Evolutionary conservation across 2,329 filamentous ascomycete genomes (phyloP).

Genomic region (Venturia carpophila): DNA sequence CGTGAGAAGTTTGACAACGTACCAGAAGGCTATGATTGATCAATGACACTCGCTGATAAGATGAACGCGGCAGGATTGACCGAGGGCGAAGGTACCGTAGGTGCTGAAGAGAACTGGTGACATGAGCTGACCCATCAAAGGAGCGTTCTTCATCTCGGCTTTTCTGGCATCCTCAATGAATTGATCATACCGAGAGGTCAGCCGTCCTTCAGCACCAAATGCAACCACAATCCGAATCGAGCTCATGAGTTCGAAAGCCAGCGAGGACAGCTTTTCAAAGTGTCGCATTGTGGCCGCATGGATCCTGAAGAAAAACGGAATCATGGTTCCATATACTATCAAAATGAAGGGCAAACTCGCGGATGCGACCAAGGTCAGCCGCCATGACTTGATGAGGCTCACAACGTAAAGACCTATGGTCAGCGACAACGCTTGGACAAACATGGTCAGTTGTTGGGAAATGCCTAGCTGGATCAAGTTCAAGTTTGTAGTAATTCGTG

Average conservation of each 20-base stretch:
- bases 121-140: conserved; percentile 30
- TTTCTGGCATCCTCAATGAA: conserved; percentile 26
- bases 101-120: conserved; percentile 29
- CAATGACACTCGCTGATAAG: not conserved
- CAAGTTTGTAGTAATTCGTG: conserved; percentile 26
- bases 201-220: conserved; percentile 32
- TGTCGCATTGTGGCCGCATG: conserved; percentile 28
- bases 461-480: conserved; percentile 27
- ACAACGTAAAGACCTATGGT: conserved; percentile 31
- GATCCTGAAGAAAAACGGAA: conserved; percentile 29
- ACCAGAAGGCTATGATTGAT: conserved; percentile 29
- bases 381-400: conserved; percentile 26
- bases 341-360: conserved; percentile 29
- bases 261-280: conserved; percentile 30
- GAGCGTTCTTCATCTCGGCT: conserved; percentile 26
- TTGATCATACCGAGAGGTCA: conserved; percentile 27
- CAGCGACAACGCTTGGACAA: conserved; percentile 30
- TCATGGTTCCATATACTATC: conserved; percentile 26
- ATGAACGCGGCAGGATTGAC: not conserved
- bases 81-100: conserved; percentile 32
- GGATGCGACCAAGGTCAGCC: conserved; percentile 26
- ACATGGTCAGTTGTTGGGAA: conserved; percentile 24
- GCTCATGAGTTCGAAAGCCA: conserved; percentile 34
- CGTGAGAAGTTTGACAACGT: conserved; percentile 30
- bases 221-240: conserved; percentile 32